phyloP scores from a whole-genome alignment of 768 basidiomycete genomes.

The Lactarius pseudohatsudake region DNA sequence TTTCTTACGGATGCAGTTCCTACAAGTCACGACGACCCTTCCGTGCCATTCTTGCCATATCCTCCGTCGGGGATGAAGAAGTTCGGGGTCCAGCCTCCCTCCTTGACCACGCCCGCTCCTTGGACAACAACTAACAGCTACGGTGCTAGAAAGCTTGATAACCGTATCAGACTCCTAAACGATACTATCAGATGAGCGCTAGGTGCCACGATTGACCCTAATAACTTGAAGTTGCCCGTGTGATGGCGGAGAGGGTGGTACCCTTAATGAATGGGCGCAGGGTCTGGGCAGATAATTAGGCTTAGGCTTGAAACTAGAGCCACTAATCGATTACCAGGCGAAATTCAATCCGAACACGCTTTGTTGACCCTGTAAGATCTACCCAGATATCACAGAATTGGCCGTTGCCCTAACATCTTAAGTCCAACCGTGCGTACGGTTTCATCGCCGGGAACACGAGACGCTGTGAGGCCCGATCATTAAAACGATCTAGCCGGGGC shows the following conservation, averaged over 20 bases:
- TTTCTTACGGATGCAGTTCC: background rate
- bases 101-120: conserved; percentile 7
- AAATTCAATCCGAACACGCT: background rate
- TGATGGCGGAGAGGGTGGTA: conserved; percentile 9
- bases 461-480: background rate
- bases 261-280: conserved; percentile 16
- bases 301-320: background rate
- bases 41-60: conserved; percentile 1
- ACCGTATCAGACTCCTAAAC: conserved; percentile 14
- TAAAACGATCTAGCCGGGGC: background rate
- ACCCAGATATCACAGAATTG: background rate
- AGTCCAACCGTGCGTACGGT: background rate
- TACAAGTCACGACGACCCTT: background rate
- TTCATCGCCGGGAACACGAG: background rate
- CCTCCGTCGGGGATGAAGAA: conserved; percentile 13
- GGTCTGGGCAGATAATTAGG: conserved; percentile 2
- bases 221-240: conserved; percentile 5
- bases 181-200: conserved; percentile 20
- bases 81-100: conserved; percentile 1
- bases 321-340: conserved; percentile 15
- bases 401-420: background rate
- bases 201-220: conserved; percentile 15
- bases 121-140: conserved; percentile 2
- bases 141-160: conserved; percentile 17
- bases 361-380: background rate